Percentiles rank a stretch among this genome's conserved stretches.
Conservation (phyloP, 2,329 filamentous ascomycete species). For the Xylaria sp. region DNA sequence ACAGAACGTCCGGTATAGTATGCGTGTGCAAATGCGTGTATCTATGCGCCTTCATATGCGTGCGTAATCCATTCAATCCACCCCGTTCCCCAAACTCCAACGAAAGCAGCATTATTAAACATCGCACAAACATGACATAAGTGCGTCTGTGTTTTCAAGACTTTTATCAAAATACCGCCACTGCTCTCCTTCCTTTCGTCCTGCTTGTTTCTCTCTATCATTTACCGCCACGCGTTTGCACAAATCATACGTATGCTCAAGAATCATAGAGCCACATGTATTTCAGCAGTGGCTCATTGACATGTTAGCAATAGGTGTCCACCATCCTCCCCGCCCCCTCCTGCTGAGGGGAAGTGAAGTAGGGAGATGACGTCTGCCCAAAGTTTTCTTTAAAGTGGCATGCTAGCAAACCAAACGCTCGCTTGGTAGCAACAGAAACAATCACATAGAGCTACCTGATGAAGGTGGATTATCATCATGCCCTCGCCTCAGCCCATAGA, state of each 20-base stretch:
- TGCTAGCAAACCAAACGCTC: background rate
- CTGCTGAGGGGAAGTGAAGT: too few relatives aligned
- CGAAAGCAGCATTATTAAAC: background rate
- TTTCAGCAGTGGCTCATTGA: background rate
- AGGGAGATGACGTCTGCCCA: background rate
- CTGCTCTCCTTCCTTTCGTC: background rate
- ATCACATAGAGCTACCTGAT: background rate
- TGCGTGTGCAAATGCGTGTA: slow-evolving; percentile 10
- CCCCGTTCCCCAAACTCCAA: background rate
- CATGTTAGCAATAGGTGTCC: too few relatives aligned
- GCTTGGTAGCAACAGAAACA: background rate
- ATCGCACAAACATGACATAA: background rate
- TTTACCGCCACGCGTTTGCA: background rate
- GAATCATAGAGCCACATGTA: background rate
- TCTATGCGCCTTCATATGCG: slow-evolving; percentile 6
- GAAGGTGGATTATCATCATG: background rate
- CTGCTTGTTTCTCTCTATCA: background rate
- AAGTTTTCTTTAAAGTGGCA: background rate
- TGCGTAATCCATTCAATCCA: background rate
- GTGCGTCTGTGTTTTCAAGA: slow-evolving; percentile 1
- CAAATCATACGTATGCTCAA: background rate
- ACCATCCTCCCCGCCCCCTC: too few relatives aligned
- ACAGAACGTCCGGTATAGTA: background rate
- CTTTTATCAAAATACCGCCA: background rate
- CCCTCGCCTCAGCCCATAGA: background rate